These are phyloP conservation scores for Claviceps purpurea DNA, from an alignment of 2,329 filamentous ascomycete species.

Conservation along the genomic window DNA sequence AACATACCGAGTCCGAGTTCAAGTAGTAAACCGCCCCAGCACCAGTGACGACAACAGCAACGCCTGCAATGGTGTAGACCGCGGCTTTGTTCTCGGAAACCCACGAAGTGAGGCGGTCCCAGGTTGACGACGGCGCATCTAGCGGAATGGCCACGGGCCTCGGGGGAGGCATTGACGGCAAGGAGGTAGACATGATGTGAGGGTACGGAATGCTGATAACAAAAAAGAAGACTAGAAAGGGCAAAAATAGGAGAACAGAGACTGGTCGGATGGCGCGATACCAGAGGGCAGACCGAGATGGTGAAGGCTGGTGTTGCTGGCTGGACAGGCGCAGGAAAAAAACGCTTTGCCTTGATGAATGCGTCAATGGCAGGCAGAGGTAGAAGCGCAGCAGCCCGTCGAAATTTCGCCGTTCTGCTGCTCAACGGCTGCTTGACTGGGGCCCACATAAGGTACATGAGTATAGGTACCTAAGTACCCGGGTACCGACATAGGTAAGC, in stretches of 20 bases:
- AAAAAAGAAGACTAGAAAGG: conserved; percentile 11
- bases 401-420: conserved; percentile 3
- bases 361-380: background rate
- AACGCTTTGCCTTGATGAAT: conserved; percentile 1
- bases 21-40: conserved; percentile 92
- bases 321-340: conserved; percentile 17
- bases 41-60: conserved; percentile 80
- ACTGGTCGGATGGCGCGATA: conserved; percentile 11
- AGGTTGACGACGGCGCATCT: conserved; percentile 54
- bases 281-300: conserved; percentile 8
- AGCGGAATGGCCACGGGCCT: conserved; percentile 33
- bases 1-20: conserved; percentile 41
- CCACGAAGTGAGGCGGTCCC: conserved; percentile 86
- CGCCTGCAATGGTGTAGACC: conserved; percentile 91
- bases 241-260: conserved; percentile 14
- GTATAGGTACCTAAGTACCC: too few species aligned
- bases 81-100: conserved; percentile 89
- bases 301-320: conserved; percentile 2
- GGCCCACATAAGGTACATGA: too few species aligned
- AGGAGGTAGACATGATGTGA: conserved; percentile 30
- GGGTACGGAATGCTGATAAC: conserved; percentile 9
- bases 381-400: background rate
- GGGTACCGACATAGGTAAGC: too few species aligned
- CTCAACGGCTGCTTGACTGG: too few species aligned
- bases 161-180: conserved; percentile 34